These are phyloP conservation scores for Globisporangium irregulare DNA, from an alignment of 352 stramenopile species.

Conservation along the genomic window DNA sequence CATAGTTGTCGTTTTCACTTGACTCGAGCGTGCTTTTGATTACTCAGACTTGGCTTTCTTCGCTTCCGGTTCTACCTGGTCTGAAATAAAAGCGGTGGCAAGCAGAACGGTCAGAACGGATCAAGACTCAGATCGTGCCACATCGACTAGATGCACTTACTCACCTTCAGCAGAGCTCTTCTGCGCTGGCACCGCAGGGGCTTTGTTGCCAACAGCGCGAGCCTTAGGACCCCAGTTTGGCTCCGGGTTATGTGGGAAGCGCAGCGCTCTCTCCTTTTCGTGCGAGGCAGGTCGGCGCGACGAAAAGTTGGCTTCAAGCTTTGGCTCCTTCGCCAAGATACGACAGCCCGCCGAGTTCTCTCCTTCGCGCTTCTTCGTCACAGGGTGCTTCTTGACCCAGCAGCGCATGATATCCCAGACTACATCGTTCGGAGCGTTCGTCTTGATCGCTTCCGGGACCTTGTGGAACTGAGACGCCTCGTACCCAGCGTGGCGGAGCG, in stretches of 20 bases:
- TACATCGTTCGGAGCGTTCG: conserved; percentile 95
- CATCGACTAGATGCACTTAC: neutral
- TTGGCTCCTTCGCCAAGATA: conserved; percentile 86
- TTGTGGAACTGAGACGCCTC: conserved; percentile 98
- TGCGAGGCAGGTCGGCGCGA: conserved; percentile 53
- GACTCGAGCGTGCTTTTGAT: conserved; percentile 22
- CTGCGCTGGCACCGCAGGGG: conserved; percentile 16
- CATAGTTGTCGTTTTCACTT: conserved; percentile 8
- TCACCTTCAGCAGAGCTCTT: conserved; percentile 27
- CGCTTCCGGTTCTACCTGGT: conserved; percentile 50
- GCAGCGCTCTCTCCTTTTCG: conserved; percentile 88
- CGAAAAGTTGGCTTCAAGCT: conserved; percentile 84
- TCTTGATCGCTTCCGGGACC: conserved; percentile 98
- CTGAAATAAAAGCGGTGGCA: conserved; percentile 21
- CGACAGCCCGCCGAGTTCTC: conserved; percentile 75
- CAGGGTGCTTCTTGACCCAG: conserved; percentile 94
- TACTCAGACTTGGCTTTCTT: conserved; percentile 79
- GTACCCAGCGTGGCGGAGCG: conserved; percentile 96
- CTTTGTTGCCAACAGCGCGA: conserved; percentile 73
- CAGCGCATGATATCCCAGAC: conserved; percentile 98
- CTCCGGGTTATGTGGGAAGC: conserved; percentile 95
- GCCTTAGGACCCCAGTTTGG: conserved; percentile 96
- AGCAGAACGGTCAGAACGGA: conserved; percentile 5
- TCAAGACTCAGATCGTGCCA: conserved; percentile 1
- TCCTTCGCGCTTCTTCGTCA: conserved; percentile 86